These are phyloP conservation scores for Exophiala calicioides DNA, from an alignment of 2,329 filamentous ascomycete species.

Conservation along the genomic window DNA sequence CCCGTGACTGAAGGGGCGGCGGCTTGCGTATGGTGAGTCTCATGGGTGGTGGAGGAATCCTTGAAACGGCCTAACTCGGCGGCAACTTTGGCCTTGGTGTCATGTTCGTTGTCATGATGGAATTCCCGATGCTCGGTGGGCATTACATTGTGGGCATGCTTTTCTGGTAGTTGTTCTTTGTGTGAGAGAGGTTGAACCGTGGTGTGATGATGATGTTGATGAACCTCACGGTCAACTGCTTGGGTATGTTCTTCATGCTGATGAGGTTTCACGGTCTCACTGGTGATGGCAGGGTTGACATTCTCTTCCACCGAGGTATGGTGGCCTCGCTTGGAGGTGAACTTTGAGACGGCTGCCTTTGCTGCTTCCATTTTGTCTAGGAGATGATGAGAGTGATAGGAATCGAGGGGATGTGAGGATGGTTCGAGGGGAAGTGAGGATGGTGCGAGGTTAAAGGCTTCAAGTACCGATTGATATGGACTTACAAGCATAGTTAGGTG, in stretches of 20 bases:
- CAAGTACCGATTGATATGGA: not conserved
- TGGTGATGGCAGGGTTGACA: constrained; percentile 60
- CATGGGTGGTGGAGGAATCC: constrained; percentile 50
- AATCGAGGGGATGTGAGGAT: not conserved
- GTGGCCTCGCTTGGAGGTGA: constrained; percentile 63
- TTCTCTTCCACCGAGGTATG: constrained; percentile 71
- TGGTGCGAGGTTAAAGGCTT: not conserved
- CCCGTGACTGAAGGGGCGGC: constrained; percentile 55
- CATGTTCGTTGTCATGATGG: constrained; percentile 59
- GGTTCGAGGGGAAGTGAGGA: not conserved
- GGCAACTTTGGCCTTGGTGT: constrained; percentile 51
- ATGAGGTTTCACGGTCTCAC: constrained; percentile 62
- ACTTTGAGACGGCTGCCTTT: constrained; percentile 62
- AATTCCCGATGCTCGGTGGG: constrained; percentile 62
- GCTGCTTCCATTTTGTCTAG: constrained; percentile 62
- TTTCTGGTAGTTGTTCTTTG: constrained; percentile 59
- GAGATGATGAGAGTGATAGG: constrained; percentile 5
- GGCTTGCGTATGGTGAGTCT: constrained; percentile 52
- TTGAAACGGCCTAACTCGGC: constrained; percentile 58
- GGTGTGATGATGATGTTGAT: constrained; percentile 72
- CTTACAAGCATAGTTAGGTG: too few relatives aligned
- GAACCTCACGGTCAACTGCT: constrained; percentile 67
- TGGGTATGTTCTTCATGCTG: constrained; percentile 63
- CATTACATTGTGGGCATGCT: constrained; percentile 61
- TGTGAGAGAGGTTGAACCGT: constrained; percentile 65